Evolutionary conservation across 805 yeast genomes (phyloP).

Genomic region (Zygosaccharomyces rouxii): DNA sequence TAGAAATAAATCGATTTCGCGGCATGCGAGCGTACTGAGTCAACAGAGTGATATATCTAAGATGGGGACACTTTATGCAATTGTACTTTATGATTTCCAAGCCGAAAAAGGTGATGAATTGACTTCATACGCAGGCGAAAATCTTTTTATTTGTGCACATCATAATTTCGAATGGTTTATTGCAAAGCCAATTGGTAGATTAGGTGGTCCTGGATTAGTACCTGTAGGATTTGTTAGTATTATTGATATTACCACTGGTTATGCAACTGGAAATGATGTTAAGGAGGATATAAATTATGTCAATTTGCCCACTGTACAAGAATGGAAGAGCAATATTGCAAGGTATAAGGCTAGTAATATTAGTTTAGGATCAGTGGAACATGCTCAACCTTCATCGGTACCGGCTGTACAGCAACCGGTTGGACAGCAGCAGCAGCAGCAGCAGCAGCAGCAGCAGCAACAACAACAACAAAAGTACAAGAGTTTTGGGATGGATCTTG

Average conservation of each 20-base stretch:
- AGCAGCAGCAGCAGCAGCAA: constrained; percentile 12
- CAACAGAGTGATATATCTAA: constrained; percentile 17
- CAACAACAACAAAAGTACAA: constrained; percentile 13
- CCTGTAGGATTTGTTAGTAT: constrained; percentile 88
- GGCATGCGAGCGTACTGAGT: constrained; percentile 14
- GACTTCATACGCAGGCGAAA: constrained; percentile 79
- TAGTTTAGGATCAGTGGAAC: constrained; percentile 58
- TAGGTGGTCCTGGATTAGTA: constrained; percentile 96
- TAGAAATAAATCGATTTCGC: constrained; percentile 44
- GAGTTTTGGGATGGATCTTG: constrained; percentile 11
- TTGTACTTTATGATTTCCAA: constrained; percentile 76
- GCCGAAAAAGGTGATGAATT: constrained; percentile 81
- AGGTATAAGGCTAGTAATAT: constrained; percentile 88
- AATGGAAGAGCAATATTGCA: constrained; percentile 90
- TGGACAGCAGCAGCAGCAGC: constrained; percentile 12
- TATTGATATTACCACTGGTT: constrained; percentile 66
- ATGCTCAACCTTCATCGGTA: constrained; percentile 10
- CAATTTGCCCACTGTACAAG: constrained; percentile 85
- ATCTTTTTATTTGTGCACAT: constrained; percentile 90
- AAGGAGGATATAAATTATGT: constrained; percentile 58
- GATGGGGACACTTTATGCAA: constrained; percentile 64
- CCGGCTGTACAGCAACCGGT: constrained; percentile 5
- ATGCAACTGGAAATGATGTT: constrained; percentile 52
- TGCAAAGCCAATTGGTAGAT: constrained; percentile 89
- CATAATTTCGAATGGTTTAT: constrained; percentile 97